Conservation (phyloP, 257 asterid genomes). For the Penstemon barbatus region DNA sequence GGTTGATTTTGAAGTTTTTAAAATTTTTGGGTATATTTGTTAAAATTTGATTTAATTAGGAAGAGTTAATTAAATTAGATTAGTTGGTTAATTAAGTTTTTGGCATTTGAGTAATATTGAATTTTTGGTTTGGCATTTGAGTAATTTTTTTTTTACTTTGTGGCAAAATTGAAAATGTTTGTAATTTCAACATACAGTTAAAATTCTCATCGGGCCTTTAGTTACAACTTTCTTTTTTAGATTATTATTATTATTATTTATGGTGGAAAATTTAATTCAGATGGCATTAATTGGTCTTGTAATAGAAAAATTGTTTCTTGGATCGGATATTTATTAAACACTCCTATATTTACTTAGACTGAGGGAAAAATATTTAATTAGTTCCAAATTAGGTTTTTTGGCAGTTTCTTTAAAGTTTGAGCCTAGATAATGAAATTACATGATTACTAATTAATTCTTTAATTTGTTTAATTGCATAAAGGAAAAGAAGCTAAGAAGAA, state of each 20-base stretch:
- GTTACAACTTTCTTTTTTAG: not conserved
- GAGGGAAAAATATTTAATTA: not conserved
- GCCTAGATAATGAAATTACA: slow-evolving; percentile 5
- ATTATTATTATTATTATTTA: not conserved
- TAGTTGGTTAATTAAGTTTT: no score
- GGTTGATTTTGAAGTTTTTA: no score
- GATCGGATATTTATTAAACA: not conserved
- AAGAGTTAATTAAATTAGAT: no score
- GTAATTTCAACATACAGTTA: no score
- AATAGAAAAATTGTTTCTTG: not conserved
- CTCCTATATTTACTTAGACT: not conserved
- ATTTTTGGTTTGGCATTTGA: no score
- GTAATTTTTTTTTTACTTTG: no score
- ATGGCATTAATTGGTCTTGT: not conserved
- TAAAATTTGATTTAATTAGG: no score
- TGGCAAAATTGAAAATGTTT: no score
- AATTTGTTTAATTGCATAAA: slow-evolving; percentile 5
- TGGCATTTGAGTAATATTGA: no score
- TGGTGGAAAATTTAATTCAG: no score
- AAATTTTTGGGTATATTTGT: no score
- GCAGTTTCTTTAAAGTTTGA: slow-evolving; percentile 1
- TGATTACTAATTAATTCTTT: not conserved
- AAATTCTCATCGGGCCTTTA: no score
- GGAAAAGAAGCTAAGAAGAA: not conserved
- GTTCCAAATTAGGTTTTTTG: not conserved